Evolutionary conservation across 2,329 filamentous ascomycete species (phyloP).

Genomic region (Chlorencoelia australis): DNA sequence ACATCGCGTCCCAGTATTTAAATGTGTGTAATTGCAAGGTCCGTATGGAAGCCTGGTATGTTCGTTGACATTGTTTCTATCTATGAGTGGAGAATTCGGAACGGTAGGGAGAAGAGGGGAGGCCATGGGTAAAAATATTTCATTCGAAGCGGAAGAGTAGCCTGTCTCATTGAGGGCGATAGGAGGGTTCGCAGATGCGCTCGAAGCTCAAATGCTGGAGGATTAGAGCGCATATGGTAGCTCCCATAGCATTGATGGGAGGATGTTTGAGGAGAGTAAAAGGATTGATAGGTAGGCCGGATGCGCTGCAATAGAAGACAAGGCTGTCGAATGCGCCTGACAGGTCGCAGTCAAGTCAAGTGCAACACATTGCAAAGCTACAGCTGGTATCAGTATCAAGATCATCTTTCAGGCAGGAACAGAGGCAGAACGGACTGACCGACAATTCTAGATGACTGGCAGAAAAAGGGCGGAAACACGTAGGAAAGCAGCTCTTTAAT

Average conservation of each 20-base stretch:
- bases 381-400: neutral
- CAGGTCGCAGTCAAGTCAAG: neutral
- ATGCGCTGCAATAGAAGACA: neutral
- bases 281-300: no score
- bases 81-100: slow-evolving; percentile 23
- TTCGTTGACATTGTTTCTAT: slow-evolving; percentile 15
- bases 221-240: no score
- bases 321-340: slow-evolving; percentile 1
- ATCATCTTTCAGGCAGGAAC: neutral
- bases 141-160: slow-evolving; percentile 8
- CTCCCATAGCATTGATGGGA: no score
- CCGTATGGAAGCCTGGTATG: slow-evolving; percentile 32
- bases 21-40: slow-evolving; percentile 41
- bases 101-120: slow-evolving; percentile 13
- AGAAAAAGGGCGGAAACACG: neutral
- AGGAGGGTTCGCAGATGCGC: no score
- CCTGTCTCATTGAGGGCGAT: slow-evolving; percentile 19
- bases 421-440: neutral
- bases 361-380: neutral
- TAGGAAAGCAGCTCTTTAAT: neutral
- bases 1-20: slow-evolving; percentile 35
- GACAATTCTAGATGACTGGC: neutral
- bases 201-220: no score
- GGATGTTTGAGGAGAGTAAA: no score
- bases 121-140: slow-evolving; percentile 21